Base-by-base conservation (phyloP, 306 rosid species). In the Castanospermum australe region DNA sequence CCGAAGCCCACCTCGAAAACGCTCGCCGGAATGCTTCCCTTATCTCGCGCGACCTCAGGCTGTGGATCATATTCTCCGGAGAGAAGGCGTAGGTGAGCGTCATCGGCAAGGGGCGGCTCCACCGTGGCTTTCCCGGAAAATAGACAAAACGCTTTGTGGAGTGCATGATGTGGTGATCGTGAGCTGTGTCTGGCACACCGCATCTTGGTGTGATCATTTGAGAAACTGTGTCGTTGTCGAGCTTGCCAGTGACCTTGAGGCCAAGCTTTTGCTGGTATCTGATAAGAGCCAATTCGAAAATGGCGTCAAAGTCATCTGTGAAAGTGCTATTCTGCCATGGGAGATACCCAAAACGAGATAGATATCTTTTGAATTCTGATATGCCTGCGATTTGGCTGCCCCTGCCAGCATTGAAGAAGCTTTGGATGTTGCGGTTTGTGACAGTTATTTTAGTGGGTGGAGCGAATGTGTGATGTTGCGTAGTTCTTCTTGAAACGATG, bases 101-200 rank as follows among this genome's bases (percentile, higher is more conserved):
- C 84, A 88, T 94, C 0, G 96, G 97, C 87, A 84, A 79, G 7
- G 28, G 63, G 15, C 89, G 90, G 2, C 75, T 67, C 98, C 98
- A 94, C 28, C 93, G 78, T 2, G 98, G 98, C 60, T 84, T 92
- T 17, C 93, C 96, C 0, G 90, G 91, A 51, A 94, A 94, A 76
- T 56, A 90, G 14, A 71, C 87, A 63, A 86, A 92, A 47, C 64
- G 83, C 30, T 71, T 41, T 5, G 87, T 62, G 6, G 74, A 83
- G 69, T 75, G 94, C 55, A 61, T 45, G 33, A 10, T 50, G 3
- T 39, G 59, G 3, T 39, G 59, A 20, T 6, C 2, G 10, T 57
- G 57, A 30, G 20, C 25, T 13, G 74, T n/a, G 51, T 89, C 92
- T 0, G 84, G 79, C n/a, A 82, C 84, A 30, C 96, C 90, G 20